Percentiles rank a stretch among this genome's conserved stretches.
These are phyloP conservation scores for Cryphonectria japonica DNA, from an alignment of 2,329 filamentous ascomycete genomes.

Conservation along the genomic window DNA sequence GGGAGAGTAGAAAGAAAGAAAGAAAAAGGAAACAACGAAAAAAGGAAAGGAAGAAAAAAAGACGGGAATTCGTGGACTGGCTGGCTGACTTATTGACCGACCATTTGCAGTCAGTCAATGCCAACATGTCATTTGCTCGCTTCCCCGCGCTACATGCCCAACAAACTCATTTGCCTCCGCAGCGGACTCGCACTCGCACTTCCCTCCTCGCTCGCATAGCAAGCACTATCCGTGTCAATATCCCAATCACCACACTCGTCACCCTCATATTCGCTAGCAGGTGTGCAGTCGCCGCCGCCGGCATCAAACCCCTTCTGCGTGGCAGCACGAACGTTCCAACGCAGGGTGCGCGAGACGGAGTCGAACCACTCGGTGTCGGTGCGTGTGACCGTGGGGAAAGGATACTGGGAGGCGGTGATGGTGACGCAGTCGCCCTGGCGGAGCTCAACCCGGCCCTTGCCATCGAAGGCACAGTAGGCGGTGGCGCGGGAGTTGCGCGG, in stretches of 20 bases:
- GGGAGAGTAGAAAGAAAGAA: not conserved
- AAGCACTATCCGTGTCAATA: slow-evolving; percentile 85
- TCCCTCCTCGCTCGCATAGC: slow-evolving; percentile 73
- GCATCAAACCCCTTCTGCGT: slow-evolving; percentile 87
- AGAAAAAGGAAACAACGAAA: not conserved
- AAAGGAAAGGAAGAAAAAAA: not conserved
- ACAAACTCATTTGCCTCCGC: slow-evolving; percentile 72
- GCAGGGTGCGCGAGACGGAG: slow-evolving; percentile 85
- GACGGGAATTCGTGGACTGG: not conserved
- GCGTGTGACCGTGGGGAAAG: slow-evolving; percentile 93
- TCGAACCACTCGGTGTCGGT: slow-evolving; percentile 95
- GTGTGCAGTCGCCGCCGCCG: slow-evolving; percentile 36
- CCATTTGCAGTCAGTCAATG: not conserved
- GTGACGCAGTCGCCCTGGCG: slow-evolving; percentile 94
- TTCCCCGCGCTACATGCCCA: slow-evolving; percentile 56
- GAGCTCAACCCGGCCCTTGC: slow-evolving; percentile 92
- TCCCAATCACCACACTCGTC: slow-evolving; percentile 78
- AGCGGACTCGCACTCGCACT: slow-evolving; percentile 70
- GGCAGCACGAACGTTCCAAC: slow-evolving; percentile 93
- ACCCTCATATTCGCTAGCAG: slow-evolving; percentile 40
- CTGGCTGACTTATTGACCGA: not conserved
- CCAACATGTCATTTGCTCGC: not conserved
- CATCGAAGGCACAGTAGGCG: slow-evolving; percentile 96
- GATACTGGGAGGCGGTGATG: slow-evolving; percentile 93
- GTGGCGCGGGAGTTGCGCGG: slow-evolving; percentile 85